Base-by-base conservation (phyloP, 345 rosid species). In the Gossypium rotundifolium region DNA sequence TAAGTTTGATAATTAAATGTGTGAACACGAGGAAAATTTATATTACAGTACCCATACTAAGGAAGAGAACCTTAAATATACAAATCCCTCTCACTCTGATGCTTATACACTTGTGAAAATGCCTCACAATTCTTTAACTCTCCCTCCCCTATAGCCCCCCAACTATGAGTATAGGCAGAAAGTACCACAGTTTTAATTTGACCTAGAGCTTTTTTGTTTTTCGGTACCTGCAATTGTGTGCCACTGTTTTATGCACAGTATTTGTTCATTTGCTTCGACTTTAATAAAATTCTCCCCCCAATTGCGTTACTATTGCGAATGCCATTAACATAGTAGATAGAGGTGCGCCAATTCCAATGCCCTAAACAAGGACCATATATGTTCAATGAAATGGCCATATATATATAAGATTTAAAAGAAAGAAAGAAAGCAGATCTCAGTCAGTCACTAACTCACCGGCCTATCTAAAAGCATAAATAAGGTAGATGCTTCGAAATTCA, bases 401-500 rank as follows among this genome's bases (percentile, higher is more conserved):
- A n/a, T 49, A 51, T 13, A 14, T 4, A 1, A 42, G 70, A 23
- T 46, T 67, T 22, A 68, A 68, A 11, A 13, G n/a, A 40, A 57
- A 57, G 11, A 22, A 57, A 7, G 10, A 53, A 9, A 57, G 29
- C 4, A 22, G 29, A 57, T 27, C 40, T 33, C 40, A 33, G 40
- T 33, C 40, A 33, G 7, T 53, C 58, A n/a, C 9, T n/a, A 25
- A 54, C 25, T 57, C 22, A 29, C 23, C 17, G n/a, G n/a, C 42
- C 61, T 27, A 52, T 60, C 61, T 29, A 70, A 52, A 33, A 29
- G 61, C 60, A 69, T 52, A 69, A 69, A 51, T n/a, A 51, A 27
- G 60, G 72, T 66, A 45, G 29, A 45, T 45, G 25, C 18, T 64
- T 64, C 20, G 49, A 64, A 38, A 64, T 38, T 64, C 69, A 64